Conservation (phyloP, 1,139 yeast species). For the Candida sp. region DNA sequence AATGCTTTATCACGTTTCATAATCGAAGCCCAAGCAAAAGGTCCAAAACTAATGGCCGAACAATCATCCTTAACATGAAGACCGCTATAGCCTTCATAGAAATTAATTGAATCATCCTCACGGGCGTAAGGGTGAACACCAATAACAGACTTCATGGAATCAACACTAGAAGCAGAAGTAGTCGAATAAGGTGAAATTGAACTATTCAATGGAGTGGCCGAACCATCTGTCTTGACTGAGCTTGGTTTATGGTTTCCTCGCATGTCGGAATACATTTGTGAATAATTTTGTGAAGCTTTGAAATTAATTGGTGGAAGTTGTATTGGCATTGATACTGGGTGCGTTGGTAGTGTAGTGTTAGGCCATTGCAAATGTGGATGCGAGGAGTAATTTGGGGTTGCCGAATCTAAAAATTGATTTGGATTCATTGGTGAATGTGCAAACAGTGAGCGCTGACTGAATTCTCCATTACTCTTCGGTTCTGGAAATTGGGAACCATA, state of each 20-base stretch:
- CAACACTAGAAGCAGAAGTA: not conserved
- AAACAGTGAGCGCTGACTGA: too few relatives aligned
- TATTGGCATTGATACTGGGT: not conserved
- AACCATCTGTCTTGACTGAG: not conserved
- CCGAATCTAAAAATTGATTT: too few relatives aligned
- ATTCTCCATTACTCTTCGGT: too few relatives aligned
- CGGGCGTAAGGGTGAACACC: conserved; percentile 8
- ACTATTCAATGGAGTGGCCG: not conserved
- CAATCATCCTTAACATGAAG: conserved; percentile 14
- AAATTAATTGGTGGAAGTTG: not conserved
- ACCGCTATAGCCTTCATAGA: conserved; percentile 21
- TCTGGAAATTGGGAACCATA: too few relatives aligned
- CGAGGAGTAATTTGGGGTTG: too few relatives aligned
- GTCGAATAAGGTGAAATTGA: not conserved
- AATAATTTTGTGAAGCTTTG: not conserved
- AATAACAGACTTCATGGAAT: not conserved
- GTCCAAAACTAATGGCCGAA: conserved; percentile 23
- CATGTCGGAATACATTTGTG: not conserved
- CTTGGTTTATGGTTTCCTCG: not conserved
- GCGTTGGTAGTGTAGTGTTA: too few relatives aligned
- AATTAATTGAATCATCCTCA: conserved; percentile 15
- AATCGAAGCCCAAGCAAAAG: conserved; percentile 27
- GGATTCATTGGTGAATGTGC: too few relatives aligned
- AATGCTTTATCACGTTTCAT: conserved; percentile 22
- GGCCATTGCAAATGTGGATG: too few relatives aligned